Percentiles rank a stretch among this genome's conserved stretches.
Evolutionary conservation across 805 yeast genomes (phyloP).

Genomic region (Ogataea parapolymorpha): DNA sequence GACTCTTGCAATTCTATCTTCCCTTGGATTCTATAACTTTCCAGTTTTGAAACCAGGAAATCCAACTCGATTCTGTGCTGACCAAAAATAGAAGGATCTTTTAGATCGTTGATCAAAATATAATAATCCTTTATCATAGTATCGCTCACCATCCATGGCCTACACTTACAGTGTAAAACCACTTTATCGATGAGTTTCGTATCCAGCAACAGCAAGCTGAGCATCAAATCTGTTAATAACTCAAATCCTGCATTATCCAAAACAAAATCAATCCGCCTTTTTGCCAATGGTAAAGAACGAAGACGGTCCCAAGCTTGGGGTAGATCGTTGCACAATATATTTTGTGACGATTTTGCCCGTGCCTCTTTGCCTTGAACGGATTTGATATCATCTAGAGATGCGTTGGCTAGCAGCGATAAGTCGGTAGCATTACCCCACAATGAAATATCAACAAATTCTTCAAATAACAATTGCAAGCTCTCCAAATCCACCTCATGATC

Average conservation of each 20-base stretch:
- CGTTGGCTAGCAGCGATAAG: constrained; percentile 81
- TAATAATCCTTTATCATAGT: constrained; percentile 81
- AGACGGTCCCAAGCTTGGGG: constrained; percentile 59
- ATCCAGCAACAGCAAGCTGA: constrained; percentile 67
- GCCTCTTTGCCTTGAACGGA: constrained; percentile 89
- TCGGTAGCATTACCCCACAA: constrained; percentile 99
- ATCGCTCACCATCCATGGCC: constrained; percentile 98
- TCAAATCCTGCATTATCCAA: constrained; percentile 96
- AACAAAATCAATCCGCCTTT: constrained; percentile 70
- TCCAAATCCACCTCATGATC: constrained; percentile 34
- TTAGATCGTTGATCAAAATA: constrained; percentile 53
- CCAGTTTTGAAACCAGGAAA: constrained; percentile 44
- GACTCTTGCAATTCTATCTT: constrained; percentile 51
- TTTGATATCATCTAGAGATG: constrained; percentile 85
- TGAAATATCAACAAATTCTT: constrained; percentile 82
- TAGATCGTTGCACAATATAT: constrained; percentile 76
- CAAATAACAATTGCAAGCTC: constrained; percentile 56
- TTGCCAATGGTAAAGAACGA: constrained; percentile 22
- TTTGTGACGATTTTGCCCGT: constrained; percentile 74
- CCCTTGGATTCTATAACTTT: constrained; percentile 43
- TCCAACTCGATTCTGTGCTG: constrained; percentile 46
- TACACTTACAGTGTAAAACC: constrained; percentile 79
- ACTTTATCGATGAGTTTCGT: constrained; percentile 60
- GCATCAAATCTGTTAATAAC: constrained; percentile 76
- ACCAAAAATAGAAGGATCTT: constrained; percentile 49